These are phyloP conservation scores for Babesia divergens DNA, from an alignment of 169 alveolate species.

Conservation along the genomic window DNA sequence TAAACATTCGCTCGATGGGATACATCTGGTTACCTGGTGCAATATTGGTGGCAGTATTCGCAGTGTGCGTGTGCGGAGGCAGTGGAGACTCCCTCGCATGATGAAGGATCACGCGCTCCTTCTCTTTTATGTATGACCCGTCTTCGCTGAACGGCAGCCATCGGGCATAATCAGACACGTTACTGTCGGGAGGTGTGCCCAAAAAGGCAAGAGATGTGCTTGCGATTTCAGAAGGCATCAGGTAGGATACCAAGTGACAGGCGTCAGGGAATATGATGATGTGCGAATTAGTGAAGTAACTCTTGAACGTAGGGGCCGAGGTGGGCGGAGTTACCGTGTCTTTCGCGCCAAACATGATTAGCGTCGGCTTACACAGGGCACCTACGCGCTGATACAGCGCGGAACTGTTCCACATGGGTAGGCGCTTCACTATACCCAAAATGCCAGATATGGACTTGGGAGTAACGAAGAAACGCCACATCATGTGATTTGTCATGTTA, in stretches of 20 bases:
- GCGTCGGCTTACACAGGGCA: constrained; percentile 45
- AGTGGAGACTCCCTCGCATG: too few species aligned
- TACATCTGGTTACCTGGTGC: too few species aligned
- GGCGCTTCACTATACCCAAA: constrained; percentile 69
- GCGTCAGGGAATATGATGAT: constrained; percentile 49
- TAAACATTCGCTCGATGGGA: too few species aligned
- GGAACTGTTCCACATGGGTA: constrained; percentile 74
- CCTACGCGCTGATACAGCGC: constrained; percentile 70
- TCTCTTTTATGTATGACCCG: constrained; percentile 37
- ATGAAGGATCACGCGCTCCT: constrained; percentile 10
- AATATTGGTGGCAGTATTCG: too few species aligned
- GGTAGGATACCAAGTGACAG: constrained; percentile 47
- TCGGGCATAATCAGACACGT: constrained; percentile 2
- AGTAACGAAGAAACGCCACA: constrained; percentile 74
- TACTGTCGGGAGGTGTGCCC: constrained; percentile 25
- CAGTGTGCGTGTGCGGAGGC: too few species aligned
- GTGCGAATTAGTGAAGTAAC: constrained; percentile 50
- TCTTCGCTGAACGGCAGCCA: constrained; percentile 58
- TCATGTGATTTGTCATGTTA: constrained; percentile 49
- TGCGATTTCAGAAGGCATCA: constrained; percentile 47
- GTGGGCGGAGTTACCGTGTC: constrained; percentile 58
- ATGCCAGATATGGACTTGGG: constrained; percentile 62
- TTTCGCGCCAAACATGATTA: constrained; percentile 47
- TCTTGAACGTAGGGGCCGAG: constrained; percentile 19
- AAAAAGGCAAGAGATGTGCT: constrained; percentile 60